These are phyloP conservation scores for Nothomitra cinnamomea DNA, from an alignment of 2,329 filamentous ascomycete genomes.

Conservation along the genomic window DNA sequence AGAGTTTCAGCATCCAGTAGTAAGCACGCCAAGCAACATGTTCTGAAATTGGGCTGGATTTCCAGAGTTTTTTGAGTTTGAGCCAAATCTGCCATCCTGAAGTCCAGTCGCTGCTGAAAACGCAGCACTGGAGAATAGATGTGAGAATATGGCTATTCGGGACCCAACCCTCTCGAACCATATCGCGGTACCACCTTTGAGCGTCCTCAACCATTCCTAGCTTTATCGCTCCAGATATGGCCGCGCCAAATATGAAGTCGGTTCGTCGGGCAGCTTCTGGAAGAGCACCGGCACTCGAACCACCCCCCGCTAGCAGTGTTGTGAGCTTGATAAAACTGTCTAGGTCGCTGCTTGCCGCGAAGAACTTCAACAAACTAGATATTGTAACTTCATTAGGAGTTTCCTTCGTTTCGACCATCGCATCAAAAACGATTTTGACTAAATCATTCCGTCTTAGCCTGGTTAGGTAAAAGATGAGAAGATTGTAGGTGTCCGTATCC, in stretches of 20 bases:
- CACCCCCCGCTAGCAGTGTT: not conserved
- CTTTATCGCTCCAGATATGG: not conserved
- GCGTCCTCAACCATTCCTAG: not conserved
- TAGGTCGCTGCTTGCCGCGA: not conserved
- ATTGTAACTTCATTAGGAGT: not conserved
- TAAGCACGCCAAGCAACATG: not conserved
- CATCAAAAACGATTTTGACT: conserved; percentile 35
- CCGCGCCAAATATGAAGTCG: not conserved
- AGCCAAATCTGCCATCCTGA: conserved; percentile 3
- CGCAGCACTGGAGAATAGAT: conserved; percentile 2
- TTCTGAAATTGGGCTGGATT: not conserved
- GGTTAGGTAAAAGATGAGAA: conserved; percentile 49
- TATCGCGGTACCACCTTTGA: not conserved
- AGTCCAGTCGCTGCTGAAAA: not conserved
- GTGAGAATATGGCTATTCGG: conserved; percentile 1
- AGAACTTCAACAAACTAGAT: conserved; percentile 1
- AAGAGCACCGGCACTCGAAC: not conserved
- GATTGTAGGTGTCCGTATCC: conserved; percentile 53
- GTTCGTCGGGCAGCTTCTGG: not conserved
- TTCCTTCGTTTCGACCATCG: conserved; percentile 23
- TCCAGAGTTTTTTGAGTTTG: not conserved
- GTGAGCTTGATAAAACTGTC: not conserved
- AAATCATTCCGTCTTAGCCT: conserved; percentile 31
- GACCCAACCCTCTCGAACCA: conserved; percentile 3
- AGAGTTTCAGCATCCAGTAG: conserved; percentile 5